Conservation (phyloP, 73 alveolate genomes). For the Paramecium tetraurelia region DNA sequence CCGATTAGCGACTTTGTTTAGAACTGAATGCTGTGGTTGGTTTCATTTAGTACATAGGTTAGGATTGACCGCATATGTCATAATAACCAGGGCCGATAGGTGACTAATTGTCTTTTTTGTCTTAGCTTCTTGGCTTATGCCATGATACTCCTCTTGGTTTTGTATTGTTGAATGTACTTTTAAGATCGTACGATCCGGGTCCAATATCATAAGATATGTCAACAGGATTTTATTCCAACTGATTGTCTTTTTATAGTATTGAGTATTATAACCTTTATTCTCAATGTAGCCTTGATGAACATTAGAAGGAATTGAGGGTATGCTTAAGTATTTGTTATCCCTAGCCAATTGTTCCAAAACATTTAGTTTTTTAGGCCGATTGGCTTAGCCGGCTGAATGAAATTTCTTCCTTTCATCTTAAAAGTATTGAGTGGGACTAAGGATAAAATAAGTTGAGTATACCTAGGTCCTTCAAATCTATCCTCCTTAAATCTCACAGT, state of each 20-base stretch:
- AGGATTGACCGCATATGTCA: neutral
- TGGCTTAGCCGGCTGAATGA: neutral
- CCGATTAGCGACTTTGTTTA: neutral
- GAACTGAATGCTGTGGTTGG: constrained; percentile 27
- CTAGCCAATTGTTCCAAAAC: neutral
- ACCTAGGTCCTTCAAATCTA: constrained; percentile 31
- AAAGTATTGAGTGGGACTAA: constrained; percentile 11
- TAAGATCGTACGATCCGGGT: constrained; percentile 4
- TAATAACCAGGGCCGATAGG: constrained; percentile 27
- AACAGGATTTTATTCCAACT: neutral
- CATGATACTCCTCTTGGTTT: constrained; percentile 31
- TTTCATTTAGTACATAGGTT: constrained; percentile 48
- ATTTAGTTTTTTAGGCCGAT: neutral
- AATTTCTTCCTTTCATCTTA: neutral
- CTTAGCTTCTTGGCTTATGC: constrained; percentile 20
- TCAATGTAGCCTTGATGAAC: constrained; percentile 25
- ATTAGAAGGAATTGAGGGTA: constrained; percentile 29
- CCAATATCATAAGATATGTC: neutral
- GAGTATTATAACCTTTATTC: neutral
- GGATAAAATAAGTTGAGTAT: neutral
- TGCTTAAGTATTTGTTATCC: neutral
- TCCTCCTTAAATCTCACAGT: constrained; percentile 24
- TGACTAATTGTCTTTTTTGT: neutral
- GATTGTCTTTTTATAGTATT: neutral
- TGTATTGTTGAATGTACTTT: neutral